Evolutionary conservation across 495 filamentous ascomycete species (phyloP).

Genomic region (Sporormia fimetaria): DNA sequence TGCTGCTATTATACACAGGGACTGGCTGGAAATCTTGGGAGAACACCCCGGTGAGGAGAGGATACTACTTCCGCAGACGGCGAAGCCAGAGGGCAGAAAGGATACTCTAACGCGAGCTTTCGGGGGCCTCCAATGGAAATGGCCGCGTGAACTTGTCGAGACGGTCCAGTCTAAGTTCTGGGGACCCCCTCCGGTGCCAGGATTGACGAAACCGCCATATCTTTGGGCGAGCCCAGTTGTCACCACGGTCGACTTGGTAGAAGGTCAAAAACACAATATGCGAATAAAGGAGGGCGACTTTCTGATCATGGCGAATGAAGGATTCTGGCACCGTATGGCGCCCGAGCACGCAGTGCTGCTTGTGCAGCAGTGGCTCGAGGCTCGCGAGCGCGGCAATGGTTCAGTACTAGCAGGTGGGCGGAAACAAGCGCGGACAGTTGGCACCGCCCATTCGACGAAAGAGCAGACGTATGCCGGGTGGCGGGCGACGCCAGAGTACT

Average conservation of each 20-base stretch:
- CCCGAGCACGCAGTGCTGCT: conserved; percentile 49
- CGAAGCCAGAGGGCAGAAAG: conserved; percentile 48
- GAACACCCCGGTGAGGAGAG: conserved; percentile 49
- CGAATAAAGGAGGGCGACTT: conserved; percentile 39
- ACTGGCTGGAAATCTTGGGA: conserved; percentile 38
- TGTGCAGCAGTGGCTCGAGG: conserved; percentile 45
- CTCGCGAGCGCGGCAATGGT: conserved; percentile 7
- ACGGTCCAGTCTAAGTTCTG: conserved; percentile 38
- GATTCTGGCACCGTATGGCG: conserved; percentile 51
- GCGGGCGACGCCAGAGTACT: conserved; percentile 33
- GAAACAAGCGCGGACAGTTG: too few species aligned
- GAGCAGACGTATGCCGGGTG: conserved; percentile 23
- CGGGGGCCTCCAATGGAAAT: conserved; percentile 55
- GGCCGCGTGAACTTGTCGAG: conserved; percentile 39
- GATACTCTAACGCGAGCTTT: conserved; percentile 49
- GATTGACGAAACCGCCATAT: conserved; percentile 49
- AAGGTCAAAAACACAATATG: neutral
- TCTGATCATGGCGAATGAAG: conserved; percentile 53
- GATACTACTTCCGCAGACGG: conserved; percentile 38
- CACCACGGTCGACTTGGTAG: conserved; percentile 40
- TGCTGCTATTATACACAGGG: conserved; percentile 50
- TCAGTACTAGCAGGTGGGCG: too few species aligned
- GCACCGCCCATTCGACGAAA: conserved; percentile 5
- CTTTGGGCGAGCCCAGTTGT: conserved; percentile 54
- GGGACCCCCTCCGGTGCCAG: conserved; percentile 35